These are phyloP conservation scores for Trametes elegans DNA, from an alignment of 768 basidiomycete species.

Conservation along the genomic window DNA sequence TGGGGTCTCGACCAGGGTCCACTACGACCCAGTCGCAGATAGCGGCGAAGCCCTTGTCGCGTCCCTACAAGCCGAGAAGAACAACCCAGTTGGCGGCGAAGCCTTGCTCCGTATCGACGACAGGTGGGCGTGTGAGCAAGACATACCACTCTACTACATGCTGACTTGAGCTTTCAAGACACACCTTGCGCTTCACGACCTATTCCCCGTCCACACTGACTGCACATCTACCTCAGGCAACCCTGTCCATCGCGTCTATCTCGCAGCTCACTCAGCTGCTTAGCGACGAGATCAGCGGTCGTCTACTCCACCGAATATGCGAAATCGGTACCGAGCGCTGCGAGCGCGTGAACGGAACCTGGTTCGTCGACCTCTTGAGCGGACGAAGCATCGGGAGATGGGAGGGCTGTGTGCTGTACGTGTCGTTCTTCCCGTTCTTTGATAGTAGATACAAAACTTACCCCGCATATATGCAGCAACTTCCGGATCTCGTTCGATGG, in stretches of 20 bases:
- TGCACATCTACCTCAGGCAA: slow-evolving; percentile 82
- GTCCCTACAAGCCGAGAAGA: slow-evolving; percentile 40
- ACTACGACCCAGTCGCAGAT: slow-evolving; percentile 66
- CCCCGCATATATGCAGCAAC: slow-evolving; percentile 51
- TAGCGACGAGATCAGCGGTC: slow-evolving; percentile 72
- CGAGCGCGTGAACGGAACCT: slow-evolving; percentile 51
- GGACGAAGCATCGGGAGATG: slow-evolving; percentile 68
- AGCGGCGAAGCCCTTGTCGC: slow-evolving; percentile 58
- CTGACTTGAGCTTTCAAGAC: slow-evolving; percentile 39
- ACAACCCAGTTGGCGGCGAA: slow-evolving; percentile 62
- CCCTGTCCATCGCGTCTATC: slow-evolving; percentile 67
- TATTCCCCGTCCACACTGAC: slow-evolving; percentile 70
- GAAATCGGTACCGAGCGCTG: slow-evolving; percentile 59
- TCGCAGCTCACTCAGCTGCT: slow-evolving; percentile 75
- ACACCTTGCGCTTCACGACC: slow-evolving; percentile 75
- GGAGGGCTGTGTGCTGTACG: slow-evolving; percentile 77
- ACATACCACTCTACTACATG: neutral
- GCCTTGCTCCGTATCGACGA: slow-evolving; percentile 69
- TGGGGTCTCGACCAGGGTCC: slow-evolving; percentile 55
- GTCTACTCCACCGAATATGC: slow-evolving; percentile 66
- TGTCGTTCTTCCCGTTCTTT: slow-evolving; percentile 13
- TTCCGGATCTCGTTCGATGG: slow-evolving; percentile 57
- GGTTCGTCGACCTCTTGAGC: slow-evolving; percentile 75
- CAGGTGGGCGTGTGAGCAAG: slow-evolving; percentile 39
- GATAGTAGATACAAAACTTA: neutral